Evolutionary conservation across 2,329 filamentous ascomycete species (phyloP), one percentile per base, ranked within the genome.

Genomic region (Monosporascus sp.): DNA sequence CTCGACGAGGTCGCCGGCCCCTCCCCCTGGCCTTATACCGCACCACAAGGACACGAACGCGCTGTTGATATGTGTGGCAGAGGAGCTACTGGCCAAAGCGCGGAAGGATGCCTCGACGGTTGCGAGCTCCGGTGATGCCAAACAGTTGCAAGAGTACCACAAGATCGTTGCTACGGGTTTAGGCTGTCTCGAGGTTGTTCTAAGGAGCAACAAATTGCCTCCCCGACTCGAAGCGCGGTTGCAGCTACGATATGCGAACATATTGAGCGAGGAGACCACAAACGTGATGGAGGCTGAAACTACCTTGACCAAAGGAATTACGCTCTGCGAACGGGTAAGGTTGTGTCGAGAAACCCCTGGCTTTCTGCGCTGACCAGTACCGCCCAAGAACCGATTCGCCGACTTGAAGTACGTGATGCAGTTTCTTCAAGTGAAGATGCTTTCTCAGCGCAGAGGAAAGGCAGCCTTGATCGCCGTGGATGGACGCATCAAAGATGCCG

Each of bases 381-480:
- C n/a, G 16, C 11, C 19, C 7, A 37, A 83, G 73, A 80, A 83
- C 56, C 77, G 79, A 47, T 78, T 84, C 56, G 64, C 72, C 26
- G 88, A 92, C 60, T 70, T 91, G 40, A 91, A 90, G 66, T 91
- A 91, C 69, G 84, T 83, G 57, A 90, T 91, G 79, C 83, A 90
- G 59, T 89, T 90, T 65, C 73, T 91, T 17, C 81, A 88, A 54
- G 79, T 86, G 48, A 86, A 88, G 60, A 80, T 88, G 1, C 74
- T 90, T 53, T 89, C 86, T 60, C 85, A 87, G 62, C 81, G 84
- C 43, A 90, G 84, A 58, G 82, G 82, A 50, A 89, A 87, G 62
- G 87, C 87, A 1, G 87, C 88, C 1, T 75, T 91, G 62, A 91
- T 87, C 58, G 80, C 85, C 0, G 73, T 90, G 17, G 88, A 92